Percentiles rank a stretch among this genome's conserved stretches.
Conservation (phyloP, 1,284 basidiomycete species). For the Phenoliferia sp. region DNA sequence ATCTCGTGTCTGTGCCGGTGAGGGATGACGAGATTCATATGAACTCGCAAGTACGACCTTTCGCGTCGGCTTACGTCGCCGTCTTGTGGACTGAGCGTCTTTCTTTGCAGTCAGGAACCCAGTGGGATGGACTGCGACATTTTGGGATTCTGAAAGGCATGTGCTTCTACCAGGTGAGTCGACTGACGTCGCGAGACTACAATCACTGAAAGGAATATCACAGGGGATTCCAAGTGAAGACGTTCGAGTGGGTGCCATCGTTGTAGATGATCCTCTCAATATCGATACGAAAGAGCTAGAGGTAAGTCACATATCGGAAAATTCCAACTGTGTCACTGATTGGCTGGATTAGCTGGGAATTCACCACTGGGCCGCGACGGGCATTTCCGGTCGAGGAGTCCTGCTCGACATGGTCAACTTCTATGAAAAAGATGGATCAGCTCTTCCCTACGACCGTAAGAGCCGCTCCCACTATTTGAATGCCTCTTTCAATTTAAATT, state of each 20-base stretch:
- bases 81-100: too few species aligned
- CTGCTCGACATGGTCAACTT: neutral
- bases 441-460: neutral
- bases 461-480: neutral
- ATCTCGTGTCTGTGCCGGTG: neutral
- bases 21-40: slow-evolving; percentile 2
- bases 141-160: neutral
- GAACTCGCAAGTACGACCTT: neutral
- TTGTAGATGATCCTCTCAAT: neutral
- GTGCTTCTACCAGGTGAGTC: slow-evolving; percentile 1
- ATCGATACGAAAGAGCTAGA: neutral
- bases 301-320: neutral
- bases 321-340: neutral
- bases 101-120: neutral
- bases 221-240: neutral
- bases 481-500: neutral
- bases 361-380: neutral
- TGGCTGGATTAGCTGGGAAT: neutral
- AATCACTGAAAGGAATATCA: neutral
- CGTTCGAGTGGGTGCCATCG: neutral
- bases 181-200: neutral
- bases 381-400: neutral
- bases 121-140: neutral
- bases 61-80: too few species aligned
- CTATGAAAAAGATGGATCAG: neutral